These are phyloP conservation scores for Gaeumannomyces sp. DNA, from an alignment of 2,329 filamentous ascomycete genomes.

Conservation along the genomic window DNA sequence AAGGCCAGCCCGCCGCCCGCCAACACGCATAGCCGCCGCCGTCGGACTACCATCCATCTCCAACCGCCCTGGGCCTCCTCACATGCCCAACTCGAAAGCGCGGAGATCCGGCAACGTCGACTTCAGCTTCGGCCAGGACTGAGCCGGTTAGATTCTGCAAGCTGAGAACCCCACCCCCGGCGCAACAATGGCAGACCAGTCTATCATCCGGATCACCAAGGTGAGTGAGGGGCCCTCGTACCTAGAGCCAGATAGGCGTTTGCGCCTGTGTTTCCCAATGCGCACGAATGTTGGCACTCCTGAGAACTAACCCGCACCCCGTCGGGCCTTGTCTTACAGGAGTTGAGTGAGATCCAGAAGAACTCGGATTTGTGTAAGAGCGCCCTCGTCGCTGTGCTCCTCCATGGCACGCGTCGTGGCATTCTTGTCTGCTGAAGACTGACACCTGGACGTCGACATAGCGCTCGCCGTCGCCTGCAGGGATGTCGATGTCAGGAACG, in stretches of 20 bases:
- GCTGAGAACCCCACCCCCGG: background rate
- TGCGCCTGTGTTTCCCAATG: background rate
- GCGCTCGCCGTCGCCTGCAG: constrained; percentile 82
- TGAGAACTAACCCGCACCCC: background rate
- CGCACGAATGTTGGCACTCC: background rate
- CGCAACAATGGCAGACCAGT: constrained; percentile 68
- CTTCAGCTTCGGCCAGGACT: constrained; percentile 1
- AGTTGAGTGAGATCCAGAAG: constrained; percentile 79
- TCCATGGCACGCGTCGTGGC: background rate
- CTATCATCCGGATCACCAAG: constrained; percentile 81
- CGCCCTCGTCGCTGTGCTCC: background rate
- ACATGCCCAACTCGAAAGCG: background rate
- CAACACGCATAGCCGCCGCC: background rate
- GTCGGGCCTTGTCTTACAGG: constrained; percentile 40
- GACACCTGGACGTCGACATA: constrained; percentile 25
- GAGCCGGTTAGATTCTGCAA: background rate
- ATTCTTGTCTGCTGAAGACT: background rate
- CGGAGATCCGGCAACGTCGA: background rate
- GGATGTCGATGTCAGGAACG: constrained; percentile 81
- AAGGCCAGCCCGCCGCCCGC: background rate
- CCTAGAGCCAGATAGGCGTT: constrained; percentile 12
- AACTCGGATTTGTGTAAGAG: constrained; percentile 72
- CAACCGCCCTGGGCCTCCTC: background rate
- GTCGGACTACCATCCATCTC: background rate
- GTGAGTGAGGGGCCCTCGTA: constrained; percentile 43